These are phyloP conservation scores for Saccharomycopsis schoenii DNA, from an alignment of 805 yeast species.

Conservation along the genomic window DNA sequence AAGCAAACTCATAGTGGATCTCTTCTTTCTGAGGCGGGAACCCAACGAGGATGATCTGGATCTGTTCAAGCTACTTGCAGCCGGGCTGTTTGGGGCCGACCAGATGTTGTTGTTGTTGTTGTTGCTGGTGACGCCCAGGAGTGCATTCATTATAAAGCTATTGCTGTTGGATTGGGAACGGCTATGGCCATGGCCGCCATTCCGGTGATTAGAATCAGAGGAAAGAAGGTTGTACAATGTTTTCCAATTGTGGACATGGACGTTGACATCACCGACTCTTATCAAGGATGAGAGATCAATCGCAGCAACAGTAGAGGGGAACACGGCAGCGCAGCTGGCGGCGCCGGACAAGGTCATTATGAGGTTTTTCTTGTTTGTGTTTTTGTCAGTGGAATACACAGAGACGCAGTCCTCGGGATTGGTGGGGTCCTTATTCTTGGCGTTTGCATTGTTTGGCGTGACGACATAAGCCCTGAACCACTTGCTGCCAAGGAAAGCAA, in stretches of 20 bases:
- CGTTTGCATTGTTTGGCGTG: slow-evolving; percentile 27
- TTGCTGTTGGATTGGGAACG: not conserved
- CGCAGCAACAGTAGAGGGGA: slow-evolving; percentile 46
- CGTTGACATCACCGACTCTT: slow-evolving; percentile 45
- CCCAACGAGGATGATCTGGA: slow-evolving; percentile 18
- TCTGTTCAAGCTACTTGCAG: slow-evolving; percentile 4
- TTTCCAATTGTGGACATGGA: slow-evolving; percentile 28
- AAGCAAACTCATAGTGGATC: slow-evolving; percentile 10
- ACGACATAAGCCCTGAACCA: slow-evolving; percentile 47
- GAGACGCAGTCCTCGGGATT: slow-evolving; percentile 37
- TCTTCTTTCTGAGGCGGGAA: slow-evolving; percentile 10
- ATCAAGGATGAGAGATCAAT: slow-evolving; percentile 49
- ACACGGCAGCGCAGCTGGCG: slow-evolving; percentile 42
- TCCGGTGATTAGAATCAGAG: not conserved
- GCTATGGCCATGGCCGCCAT: not conserved
- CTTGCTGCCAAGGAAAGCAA: slow-evolving; percentile 46
- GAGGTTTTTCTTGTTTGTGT: slow-evolving; percentile 37
- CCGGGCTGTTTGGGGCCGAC: not conserved
- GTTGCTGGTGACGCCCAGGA: not conserved
- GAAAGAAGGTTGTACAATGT: not conserved
- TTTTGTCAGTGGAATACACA: slow-evolving; percentile 40
- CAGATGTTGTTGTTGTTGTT: not conserved
- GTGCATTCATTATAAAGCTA: not conserved
- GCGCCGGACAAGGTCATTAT: slow-evolving; percentile 39
- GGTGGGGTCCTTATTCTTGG: slow-evolving; percentile 20